Base-by-base conservation (phyloP, 768 basidiomycete genomes). In the Russula vinacea region DNA sequence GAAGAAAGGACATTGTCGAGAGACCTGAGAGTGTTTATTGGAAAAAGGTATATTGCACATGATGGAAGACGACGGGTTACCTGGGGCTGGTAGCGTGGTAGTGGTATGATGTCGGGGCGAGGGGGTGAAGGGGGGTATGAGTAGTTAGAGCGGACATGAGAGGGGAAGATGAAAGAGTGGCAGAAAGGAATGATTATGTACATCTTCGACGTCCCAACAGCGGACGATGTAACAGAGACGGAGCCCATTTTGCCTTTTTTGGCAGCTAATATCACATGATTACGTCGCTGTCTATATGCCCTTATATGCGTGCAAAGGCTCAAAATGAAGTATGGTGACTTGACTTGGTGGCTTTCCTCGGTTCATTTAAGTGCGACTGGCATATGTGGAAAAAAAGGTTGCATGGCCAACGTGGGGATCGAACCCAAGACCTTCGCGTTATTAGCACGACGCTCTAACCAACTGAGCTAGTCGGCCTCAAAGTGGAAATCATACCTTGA, bases 381-480 rank as follows among this genome's bases (percentile, higher is more conserved):
- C n/a, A 45, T n/a, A 45, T 10, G 10, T 45, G 44, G 9, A 45
- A 44, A 44, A 44, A 42, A 17, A 19, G 10, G 8, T 35, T 35
- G 35, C 6, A 1, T 71, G 70, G 70, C 70, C 70, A 68, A 68
- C 62, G 69, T 70, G 70, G 70, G 70, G 70, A 66, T 71, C 70
- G 70, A 71, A 71, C 70, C 70, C 70, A 69, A 69, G 70, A 70
- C 70, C 70, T 71, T 71, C 70, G 70, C 62, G 66, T 67, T 83
- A 86, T 87, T 89, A 89, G 87, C 84, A 87, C 87, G 84, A 89
- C 87, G 88, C 88, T 89, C 88, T 89, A 89, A 90, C 88, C 89
- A 89, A 79, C 89, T 90, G 88, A 90, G 89, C 88, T 89, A 90
- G 86, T 84, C 88, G 87, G 88, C 88, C 5, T 16, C n/a, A 22